These are phyloP conservation scores for Quambalaria eucalypti DNA, from an alignment of 1,284 basidiomycete species.

Conservation along the genomic window DNA sequence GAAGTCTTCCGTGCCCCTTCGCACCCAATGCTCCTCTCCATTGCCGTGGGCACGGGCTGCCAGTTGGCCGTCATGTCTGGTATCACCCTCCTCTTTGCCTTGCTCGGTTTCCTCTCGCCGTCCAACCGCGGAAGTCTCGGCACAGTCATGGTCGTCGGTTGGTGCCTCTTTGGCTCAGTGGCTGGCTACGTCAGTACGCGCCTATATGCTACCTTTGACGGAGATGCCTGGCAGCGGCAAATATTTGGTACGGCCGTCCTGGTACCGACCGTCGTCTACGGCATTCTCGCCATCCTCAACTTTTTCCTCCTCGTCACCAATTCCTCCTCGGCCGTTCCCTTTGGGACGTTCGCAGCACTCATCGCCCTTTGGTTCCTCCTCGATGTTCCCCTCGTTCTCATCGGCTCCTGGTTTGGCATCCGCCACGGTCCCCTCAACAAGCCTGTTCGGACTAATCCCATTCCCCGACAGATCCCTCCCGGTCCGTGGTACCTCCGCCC, in stretches of 20 bases:
- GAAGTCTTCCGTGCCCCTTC: conserved; percentile 85
- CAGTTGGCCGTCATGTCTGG: conserved; percentile 81
- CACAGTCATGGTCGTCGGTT: conserved; percentile 91
- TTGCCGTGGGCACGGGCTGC: conserved; percentile 80
- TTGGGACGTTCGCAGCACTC: conserved; percentile 80
- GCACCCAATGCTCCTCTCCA: conserved; percentile 64
- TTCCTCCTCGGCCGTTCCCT: conserved; percentile 90
- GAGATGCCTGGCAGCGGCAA: conserved; percentile 69
- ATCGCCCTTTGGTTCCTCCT: conserved; percentile 91
- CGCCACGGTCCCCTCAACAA: conserved; percentile 76
- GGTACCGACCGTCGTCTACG: conserved; percentile 65
- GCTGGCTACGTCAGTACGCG: conserved; percentile 82
- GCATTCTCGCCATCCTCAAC: conserved; percentile 34
- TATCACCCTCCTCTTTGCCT: conserved; percentile 88
- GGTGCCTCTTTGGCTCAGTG: conserved; percentile 85
- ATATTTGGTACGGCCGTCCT: conserved; percentile 78
- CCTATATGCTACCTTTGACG: conserved; percentile 73
- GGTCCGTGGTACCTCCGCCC: conserved; percentile 45
- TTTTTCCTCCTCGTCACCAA: conserved; percentile 61
- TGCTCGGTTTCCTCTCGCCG: conserved; percentile 93
- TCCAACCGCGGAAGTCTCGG: conserved; percentile 89
- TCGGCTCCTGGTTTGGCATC: conserved; percentile 63
- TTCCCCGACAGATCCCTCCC: conserved; percentile 57
- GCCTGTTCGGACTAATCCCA: conserved; percentile 81
- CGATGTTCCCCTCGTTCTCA: conserved; percentile 63